Percentiles rank a stretch among this genome's conserved stretches.
phyloP scores from a whole-genome alignment of 345 rosid species.

The Pistacia vera region DNA sequence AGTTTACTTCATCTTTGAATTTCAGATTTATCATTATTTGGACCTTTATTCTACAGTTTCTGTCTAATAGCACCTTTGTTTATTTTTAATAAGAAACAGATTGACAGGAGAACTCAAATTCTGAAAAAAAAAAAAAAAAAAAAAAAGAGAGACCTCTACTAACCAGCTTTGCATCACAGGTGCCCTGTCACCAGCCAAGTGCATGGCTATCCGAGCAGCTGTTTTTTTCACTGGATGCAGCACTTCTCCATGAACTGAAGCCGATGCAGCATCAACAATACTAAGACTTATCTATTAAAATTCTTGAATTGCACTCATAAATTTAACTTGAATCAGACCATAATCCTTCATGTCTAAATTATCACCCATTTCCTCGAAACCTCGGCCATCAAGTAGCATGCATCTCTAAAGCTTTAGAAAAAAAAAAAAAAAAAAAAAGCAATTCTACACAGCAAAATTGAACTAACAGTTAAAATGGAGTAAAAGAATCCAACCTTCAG shows the following conservation, averaged over 20 bases:
- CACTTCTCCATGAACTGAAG: slow-evolving; percentile 96
- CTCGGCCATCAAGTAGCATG: neutral
- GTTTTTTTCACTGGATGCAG: slow-evolving; percentile 79
- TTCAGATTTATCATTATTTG: neutral
- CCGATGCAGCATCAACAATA: slow-evolving; percentile 96
- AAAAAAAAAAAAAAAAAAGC: neutral
- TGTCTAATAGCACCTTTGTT: neutral
- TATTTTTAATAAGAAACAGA: no score
- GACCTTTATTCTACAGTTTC: neutral
- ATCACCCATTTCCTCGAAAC: neutral
- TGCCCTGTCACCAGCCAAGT: slow-evolving; percentile 92
- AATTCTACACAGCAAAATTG: neutral
- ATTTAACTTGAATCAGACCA: neutral
- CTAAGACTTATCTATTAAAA: slow-evolving; percentile 37
- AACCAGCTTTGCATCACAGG: slow-evolving; percentile 85
- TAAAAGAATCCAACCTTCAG: slow-evolving; percentile 54
- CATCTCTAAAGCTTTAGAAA: neutral
- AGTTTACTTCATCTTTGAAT: slow-evolving; percentile 82
- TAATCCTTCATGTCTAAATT: no score
- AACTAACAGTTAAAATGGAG: neutral
- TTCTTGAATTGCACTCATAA: neutral
- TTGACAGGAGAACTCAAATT: neutral
- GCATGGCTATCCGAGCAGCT: slow-evolving; percentile 93
- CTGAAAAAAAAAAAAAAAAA: neutral
- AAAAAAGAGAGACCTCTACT: slow-evolving; percentile 27